Evolutionary conservation across 768 basidiomycete genomes (phyloP), one percentile per base, ranked within the genome.

Genomic region (Russula vinacea): DNA sequence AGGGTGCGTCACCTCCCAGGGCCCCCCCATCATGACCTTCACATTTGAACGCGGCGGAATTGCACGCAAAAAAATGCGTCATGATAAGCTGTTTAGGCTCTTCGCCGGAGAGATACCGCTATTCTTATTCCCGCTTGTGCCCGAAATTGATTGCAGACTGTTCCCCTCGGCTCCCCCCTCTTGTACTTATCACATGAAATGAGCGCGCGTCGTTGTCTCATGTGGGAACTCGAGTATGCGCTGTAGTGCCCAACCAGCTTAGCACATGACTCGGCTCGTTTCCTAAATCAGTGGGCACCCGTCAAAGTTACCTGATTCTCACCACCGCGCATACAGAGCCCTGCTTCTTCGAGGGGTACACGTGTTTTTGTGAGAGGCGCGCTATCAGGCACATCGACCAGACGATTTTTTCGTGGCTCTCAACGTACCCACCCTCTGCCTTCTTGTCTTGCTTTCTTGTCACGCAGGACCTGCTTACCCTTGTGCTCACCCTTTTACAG

Each of bases 141-240:
- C 59, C 53, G 53, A 54, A 54, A 55, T 40, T 56, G 35, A 26
- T 17, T 5, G 32, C 14, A n/a, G 5, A n/a, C n/a, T n/a, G n/a
- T n/a, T 29, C 29, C 29, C 29, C 29, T 29, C 29, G 29, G 29
- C 2, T 16, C 47, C 60, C n/a, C n/a, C 32, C 17, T 32, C 58
- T 6, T 22, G 26, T 49, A 5, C 47, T 39, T 65, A 56, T 65
- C 64, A 65, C 64, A 65, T 65, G 64, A 65, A 65, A 55, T 29
- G 39, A 29, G 10, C 39, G 61, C 50, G 11, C 24, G 32, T 40
- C 58, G 26, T 40, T 50, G 22, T 56, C 54, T 53, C 40, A 45
- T 54, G 60, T 54, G 60, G 44, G 60, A 62, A 55, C 6, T 26
- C 42, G 1, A 17, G 24, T 26, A 37, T 24, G 40, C 17, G 6